phyloP scores from a whole-genome alignment of 1,284 basidiomycete species.

The Sporisorium exsertum region DNA sequence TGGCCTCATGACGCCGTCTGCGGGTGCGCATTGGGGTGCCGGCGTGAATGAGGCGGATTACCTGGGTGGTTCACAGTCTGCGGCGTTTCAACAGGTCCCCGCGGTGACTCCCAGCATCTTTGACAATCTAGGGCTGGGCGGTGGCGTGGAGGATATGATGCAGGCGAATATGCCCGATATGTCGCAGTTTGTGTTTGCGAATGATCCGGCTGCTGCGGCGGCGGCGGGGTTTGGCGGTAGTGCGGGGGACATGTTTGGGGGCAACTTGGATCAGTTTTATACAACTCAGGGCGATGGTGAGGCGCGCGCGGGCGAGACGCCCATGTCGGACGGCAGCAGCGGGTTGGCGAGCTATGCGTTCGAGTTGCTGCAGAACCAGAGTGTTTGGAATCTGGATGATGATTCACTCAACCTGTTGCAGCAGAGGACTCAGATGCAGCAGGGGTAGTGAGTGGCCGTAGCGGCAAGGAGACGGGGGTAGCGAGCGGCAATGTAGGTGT shows the following conservation, averaged over 20 bases:
- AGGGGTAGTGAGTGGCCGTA: not conserved
- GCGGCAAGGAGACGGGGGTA: not conserved
- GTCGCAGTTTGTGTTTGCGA: conserved; percentile 17
- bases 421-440: conserved; percentile 13
- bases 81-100: conserved; percentile 18
- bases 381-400: conserved; percentile 46
- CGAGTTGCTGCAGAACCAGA: conserved; percentile 48
- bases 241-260: conserved; percentile 10
- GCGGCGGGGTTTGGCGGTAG: not conserved
- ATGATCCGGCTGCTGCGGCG: not conserved
- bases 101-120: conserved; percentile 43
- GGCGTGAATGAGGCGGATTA: conserved; percentile 19
- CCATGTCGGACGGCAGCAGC: conserved; percentile 34
- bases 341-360: conserved; percentile 42
- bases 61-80: conserved; percentile 33
- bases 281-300: not conserved
- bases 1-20: conserved; percentile 37
- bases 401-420: conserved; percentile 41
- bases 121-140: conserved; percentile 32
- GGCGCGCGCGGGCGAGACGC: conserved; percentile 9
- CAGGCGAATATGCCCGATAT: conserved; percentile 15
- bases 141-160: conserved; percentile 19
- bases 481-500: not conserved
- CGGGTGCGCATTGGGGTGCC: conserved; percentile 15
- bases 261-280: conserved; percentile 19